Evolutionary conservation across 768 basidiomycete genomes (phyloP).

Genomic region (Mrakia blollopis): DNA sequence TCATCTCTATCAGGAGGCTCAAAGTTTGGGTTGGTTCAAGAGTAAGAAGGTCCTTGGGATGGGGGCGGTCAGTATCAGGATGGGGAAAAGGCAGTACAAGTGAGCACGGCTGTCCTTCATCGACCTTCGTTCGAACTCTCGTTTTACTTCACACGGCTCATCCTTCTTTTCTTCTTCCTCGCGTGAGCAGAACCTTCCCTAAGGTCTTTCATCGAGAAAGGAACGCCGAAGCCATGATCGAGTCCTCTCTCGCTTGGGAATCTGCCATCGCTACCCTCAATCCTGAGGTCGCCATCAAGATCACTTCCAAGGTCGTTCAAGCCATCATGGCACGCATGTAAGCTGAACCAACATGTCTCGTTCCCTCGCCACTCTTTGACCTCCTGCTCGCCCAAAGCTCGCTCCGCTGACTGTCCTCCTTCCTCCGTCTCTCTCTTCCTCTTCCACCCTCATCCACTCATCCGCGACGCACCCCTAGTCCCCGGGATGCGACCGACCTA

Average conservation of each 20-base stretch:
- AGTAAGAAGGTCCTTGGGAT: constrained; percentile 38
- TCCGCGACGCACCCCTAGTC: neutral
- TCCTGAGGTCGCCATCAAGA: constrained; percentile 76
- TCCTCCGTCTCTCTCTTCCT: neutral
- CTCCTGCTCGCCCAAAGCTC: neutral
- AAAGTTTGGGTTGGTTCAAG: constrained; percentile 42
- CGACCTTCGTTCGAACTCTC: neutral
- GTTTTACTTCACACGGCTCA: too few relatives aligned
- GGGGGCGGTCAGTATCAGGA: constrained; percentile 41
- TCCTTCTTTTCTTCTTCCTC: neutral
- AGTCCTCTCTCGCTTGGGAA: constrained; percentile 49
- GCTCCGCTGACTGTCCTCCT: neutral
- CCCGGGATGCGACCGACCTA: constrained; percentile 36
- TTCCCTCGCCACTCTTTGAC: neutral
- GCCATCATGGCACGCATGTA: constrained; percentile 42
- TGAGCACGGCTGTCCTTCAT: constrained; percentile 9
- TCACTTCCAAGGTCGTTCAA: constrained; percentile 45
- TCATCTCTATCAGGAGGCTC: constrained; percentile 40
- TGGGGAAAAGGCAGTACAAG: constrained; percentile 34
- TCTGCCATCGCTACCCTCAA: constrained; percentile 71
- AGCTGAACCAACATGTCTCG: constrained; percentile 18
- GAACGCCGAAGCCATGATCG: constrained; percentile 34
- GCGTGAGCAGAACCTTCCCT: constrained; percentile 26
- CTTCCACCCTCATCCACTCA: neutral
- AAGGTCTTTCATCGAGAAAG: neutral